phyloP scores from a whole-genome alignment of 75 land plant species.

The Cunninghamia lanceolata region DNA sequence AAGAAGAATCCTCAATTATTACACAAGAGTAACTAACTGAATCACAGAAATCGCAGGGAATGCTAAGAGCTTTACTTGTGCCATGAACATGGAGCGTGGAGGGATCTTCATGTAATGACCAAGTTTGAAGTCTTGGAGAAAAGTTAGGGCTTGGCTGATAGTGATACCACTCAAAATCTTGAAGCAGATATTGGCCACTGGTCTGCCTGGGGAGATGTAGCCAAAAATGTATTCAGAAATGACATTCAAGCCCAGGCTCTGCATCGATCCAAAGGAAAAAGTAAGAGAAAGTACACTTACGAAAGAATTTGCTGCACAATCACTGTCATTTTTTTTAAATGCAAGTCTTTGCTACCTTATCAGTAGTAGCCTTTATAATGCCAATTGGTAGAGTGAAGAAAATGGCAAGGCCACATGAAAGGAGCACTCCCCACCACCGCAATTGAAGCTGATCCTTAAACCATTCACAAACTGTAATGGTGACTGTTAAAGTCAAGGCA shows the following conservation, averaged over 20 bases:
- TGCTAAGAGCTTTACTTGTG: conserved; percentile 44
- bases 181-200: conserved; percentile 85
- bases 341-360: conserved; percentile 14
- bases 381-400: conserved; percentile 37
- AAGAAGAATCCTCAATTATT: background rate
- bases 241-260: conserved; percentile 83
- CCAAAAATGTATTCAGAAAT: conserved; percentile 89
- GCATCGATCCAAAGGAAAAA: background rate
- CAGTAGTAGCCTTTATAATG: conserved; percentile 37
- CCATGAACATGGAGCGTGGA: conserved; percentile 75
- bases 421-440: conserved; percentile 21
- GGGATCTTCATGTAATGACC: conserved; percentile 92
- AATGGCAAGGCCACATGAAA: conserved; percentile 16
- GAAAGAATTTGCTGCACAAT: background rate
- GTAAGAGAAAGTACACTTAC: background rate
- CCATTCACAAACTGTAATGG: conserved; percentile 17
- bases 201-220: conserved; percentile 62
- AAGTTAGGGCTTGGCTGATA: conserved; percentile 72
- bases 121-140: conserved; percentile 74
- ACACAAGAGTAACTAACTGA: background rate
- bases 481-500: background rate
- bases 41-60: background rate
- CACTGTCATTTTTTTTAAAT: background rate
- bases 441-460: conserved; percentile 34
- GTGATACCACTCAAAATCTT: conserved; percentile 82